Conservation (phyloP, 2,329 filamentous ascomycete species). For the Aureobasidium sp. region DNA sequence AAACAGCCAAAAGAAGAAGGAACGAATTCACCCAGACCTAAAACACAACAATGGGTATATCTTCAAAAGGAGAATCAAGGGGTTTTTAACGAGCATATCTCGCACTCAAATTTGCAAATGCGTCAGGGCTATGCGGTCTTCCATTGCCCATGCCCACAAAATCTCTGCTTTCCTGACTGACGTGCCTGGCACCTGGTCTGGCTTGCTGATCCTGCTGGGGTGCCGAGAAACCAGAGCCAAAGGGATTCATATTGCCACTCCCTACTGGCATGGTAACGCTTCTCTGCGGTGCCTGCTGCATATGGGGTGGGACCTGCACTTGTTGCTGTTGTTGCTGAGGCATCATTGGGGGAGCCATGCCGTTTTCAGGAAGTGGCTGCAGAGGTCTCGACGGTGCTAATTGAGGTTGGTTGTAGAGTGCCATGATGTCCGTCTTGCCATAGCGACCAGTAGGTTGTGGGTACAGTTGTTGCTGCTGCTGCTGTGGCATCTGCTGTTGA, state of each 20-base stretch:
- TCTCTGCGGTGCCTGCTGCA: constrained; percentile 24
- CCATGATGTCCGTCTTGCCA: constrained; percentile 69
- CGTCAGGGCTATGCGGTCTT: constrained; percentile 65
- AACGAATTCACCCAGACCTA: neutral
- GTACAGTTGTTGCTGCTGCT: constrained; percentile 29
- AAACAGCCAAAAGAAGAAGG: neutral
- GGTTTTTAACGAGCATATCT: constrained; percentile 29
- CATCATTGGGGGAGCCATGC: constrained; percentile 20
- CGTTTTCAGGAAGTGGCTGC: constrained; percentile 31
- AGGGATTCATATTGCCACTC: constrained; percentile 28
- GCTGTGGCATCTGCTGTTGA: constrained; percentile 22
- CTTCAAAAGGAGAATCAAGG: neutral
- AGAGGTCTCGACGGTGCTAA: constrained; percentile 39
- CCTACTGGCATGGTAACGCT: constrained; percentile 34
- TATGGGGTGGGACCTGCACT: constrained; percentile 22
- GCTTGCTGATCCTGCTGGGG: constrained; percentile 22
- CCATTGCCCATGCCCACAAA: constrained; percentile 57
- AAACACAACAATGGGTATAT: neutral
- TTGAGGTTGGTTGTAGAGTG: constrained; percentile 61
- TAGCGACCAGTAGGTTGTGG: constrained; percentile 35
- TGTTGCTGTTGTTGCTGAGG: constrained; percentile 21
- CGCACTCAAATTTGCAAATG: constrained; percentile 68
- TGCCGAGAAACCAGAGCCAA: constrained; percentile 2
- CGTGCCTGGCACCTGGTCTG: constrained; percentile 34
- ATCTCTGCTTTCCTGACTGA: constrained; percentile 64